Conservation (phyloP, 768 basidiomycete genomes). For the Lepiota venenata region DNA sequence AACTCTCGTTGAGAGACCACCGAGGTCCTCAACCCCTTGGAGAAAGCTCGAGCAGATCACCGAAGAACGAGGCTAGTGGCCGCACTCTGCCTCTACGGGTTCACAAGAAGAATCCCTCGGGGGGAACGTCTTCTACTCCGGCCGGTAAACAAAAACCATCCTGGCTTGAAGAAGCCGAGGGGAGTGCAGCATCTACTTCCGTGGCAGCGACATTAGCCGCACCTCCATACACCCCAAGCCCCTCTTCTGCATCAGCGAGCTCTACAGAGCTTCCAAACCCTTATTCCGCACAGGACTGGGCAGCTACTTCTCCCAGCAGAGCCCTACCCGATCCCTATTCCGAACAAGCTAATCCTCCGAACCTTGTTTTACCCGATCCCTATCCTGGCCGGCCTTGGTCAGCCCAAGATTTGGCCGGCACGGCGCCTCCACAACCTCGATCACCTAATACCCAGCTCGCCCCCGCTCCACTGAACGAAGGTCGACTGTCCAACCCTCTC, state of each 20-base stretch:
- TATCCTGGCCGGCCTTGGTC: neutral
- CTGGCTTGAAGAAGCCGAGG: conserved; percentile 10
- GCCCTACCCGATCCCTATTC: neutral
- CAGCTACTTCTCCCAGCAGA: neutral
- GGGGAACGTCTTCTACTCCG: conserved; percentile 2
- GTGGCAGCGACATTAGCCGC: neutral
- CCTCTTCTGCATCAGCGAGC: neutral
- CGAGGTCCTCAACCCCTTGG: neutral
- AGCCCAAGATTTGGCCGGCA: no score
- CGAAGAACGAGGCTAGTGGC: neutral
- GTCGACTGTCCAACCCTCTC: neutral
- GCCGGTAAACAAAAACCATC: conserved; percentile 9
- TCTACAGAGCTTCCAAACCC: neutral
- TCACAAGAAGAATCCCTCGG: conserved; percentile 21
- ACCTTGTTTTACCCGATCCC: neutral
- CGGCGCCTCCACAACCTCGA: neutral
- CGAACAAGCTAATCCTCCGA: neutral
- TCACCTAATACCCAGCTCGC: neutral
- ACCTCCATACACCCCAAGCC: neutral
- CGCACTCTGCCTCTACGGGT: conserved; percentile 19
- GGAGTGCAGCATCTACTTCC: neutral
- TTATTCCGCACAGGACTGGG: neutral
- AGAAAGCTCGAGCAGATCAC: neutral
- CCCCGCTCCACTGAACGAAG: neutral
- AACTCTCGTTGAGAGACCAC: neutral